A percentile compares a stretch with the other conserved stretches of the same genome.
phyloP scores from a whole-genome alignment of 257 asterid genomes.

The Lithospermum erythrorhizon region DNA sequence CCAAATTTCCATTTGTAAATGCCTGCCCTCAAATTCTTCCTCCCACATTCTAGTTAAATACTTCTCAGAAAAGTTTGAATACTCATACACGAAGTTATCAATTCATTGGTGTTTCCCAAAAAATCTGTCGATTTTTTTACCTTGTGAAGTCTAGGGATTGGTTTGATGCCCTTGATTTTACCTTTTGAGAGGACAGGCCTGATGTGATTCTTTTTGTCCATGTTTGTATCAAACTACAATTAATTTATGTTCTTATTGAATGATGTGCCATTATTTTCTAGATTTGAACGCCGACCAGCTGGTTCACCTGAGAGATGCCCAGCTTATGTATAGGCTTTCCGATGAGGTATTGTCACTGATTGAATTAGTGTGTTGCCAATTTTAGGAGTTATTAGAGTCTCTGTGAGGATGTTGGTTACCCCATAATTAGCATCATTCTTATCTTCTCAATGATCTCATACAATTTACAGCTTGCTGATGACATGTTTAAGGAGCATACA shows the following conservation, averaged over 20 bases:
- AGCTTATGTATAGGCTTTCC: constrained; percentile 60
- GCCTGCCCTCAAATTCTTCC: no score
- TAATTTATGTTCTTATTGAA: constrained; percentile 5
- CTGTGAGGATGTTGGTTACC: neutral
- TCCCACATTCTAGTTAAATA: no score
- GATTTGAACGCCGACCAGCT: constrained; percentile 64
- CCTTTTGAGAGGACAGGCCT: neutral
- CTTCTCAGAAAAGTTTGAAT: no score
- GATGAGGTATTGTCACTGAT: constrained; percentile 43
- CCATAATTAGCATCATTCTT: neutral
- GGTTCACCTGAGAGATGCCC: constrained; percentile 84
- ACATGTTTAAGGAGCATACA: constrained; percentile 79
- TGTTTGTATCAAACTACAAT: neutral
- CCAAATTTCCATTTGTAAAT: no score
- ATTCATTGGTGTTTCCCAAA: no score
- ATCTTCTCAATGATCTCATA: neutral
- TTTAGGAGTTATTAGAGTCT: neutral
- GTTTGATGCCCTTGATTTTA: neutral
- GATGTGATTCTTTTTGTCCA: neutral
- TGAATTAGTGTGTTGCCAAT: neutral
- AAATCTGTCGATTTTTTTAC: no score
- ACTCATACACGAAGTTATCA: no score
- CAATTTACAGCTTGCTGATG: constrained; percentile 68
- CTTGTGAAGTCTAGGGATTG: no score
- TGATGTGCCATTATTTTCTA: constrained; percentile 28